Conservation (phyloP, 805 yeast species). For the Yamadazyma takamatsuzukensis region DNA sequence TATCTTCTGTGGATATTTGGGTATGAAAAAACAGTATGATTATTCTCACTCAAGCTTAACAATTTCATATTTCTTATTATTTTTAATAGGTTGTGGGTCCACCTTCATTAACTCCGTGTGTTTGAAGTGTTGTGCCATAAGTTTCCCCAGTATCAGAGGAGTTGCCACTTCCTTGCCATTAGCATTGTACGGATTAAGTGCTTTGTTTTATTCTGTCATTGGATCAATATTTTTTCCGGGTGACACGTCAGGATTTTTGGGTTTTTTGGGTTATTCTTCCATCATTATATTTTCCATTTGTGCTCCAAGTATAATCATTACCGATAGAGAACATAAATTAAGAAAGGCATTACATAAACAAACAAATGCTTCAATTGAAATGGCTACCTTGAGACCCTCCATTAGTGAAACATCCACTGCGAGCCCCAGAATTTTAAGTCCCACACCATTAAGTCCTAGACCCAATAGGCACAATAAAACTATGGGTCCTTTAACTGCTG, state of each 20-base stretch:
- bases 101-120: constrained; percentile 62
- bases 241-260: constrained; percentile 52
- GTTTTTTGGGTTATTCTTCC: constrained; percentile 42
- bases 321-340: constrained; percentile 31
- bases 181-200: constrained; percentile 72
- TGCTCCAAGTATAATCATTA: constrained; percentile 42
- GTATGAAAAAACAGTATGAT: constrained; percentile 50
- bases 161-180: constrained; percentile 73
- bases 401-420: constrained; percentile 1
- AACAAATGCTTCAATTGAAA: constrained; percentile 8
- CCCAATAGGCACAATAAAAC: constrained; percentile 3
- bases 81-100: constrained; percentile 64
- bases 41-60: constrained; percentile 32
- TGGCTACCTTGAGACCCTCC: constrained; percentile 9
- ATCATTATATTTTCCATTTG: constrained; percentile 40
- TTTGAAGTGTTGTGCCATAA: constrained; percentile 70
- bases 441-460: constrained; percentile 4
- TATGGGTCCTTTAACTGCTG: neutral
- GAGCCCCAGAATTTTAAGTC: neutral
- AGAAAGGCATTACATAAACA: constrained; percentile 6
- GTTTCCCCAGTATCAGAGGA: constrained; percentile 65
- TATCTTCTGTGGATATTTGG: constrained; percentile 53
- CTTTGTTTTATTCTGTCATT: constrained; percentile 58
- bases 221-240: constrained; percentile 54
- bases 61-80: constrained; percentile 44